These are phyloP conservation scores for Lophiotrema nucula DNA, from an alignment of 495 filamentous ascomycete genomes.

Conservation along the genomic window DNA sequence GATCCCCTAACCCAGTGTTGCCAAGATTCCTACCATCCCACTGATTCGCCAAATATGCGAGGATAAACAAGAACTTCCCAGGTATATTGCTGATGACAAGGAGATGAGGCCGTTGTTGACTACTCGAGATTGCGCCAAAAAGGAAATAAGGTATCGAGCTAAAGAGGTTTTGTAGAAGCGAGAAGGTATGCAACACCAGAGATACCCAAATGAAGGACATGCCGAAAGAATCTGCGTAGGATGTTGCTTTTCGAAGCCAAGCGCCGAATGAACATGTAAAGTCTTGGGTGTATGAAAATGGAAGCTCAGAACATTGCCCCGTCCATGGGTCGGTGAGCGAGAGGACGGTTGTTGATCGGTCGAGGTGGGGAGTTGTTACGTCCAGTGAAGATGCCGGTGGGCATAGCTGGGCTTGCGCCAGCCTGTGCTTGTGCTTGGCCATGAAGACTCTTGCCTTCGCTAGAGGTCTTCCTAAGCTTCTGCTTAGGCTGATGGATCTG, in stretches of 20 bases:
- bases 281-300: not conserved
- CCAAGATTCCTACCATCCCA: not conserved
- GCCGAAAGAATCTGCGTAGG: no score
- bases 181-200: no score
- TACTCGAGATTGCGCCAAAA: not conserved
- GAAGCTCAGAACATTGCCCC: slow-evolving; percentile 28
- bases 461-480: slow-evolving; percentile 30
- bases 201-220: no score
- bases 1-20: not conserved
- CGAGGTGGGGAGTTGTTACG: slow-evolving; percentile 25
- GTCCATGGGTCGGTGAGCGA: slow-evolving; percentile 20
- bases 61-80: slow-evolving; percentile 6
- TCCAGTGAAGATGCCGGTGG: slow-evolving; percentile 9
- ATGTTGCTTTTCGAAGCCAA: slow-evolving; percentile 11
- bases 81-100: slow-evolving; percentile 25
- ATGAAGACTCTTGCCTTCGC: slow-evolving; percentile 32
- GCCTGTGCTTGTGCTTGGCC: slow-evolving; percentile 17
- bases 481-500: slow-evolving; percentile 11
- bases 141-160: not conserved
- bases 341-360: slow-evolving; percentile 20
- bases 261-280: not conserved
- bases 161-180: no score
- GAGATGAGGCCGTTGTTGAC: slow-evolving; percentile 3
- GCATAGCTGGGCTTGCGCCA: slow-evolving; percentile 22
- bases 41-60: not conserved